Base-by-base conservation (phyloP, 257 asterid genomes). In the Leptodermis oblonga region DNA sequence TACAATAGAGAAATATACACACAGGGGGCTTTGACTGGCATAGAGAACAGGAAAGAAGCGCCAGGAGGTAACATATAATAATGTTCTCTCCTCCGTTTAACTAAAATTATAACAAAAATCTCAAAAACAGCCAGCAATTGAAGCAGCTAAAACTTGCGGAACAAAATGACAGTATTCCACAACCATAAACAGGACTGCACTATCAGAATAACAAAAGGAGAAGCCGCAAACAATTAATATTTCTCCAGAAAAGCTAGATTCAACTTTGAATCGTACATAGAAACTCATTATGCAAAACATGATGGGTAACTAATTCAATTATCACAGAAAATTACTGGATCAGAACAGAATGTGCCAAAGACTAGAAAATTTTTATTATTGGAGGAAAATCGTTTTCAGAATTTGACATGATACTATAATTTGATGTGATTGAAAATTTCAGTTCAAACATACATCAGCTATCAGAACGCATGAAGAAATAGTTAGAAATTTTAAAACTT, bases 391-490 rank as follows among this genome's bases (percentile, higher is more conserved):
- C 25, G 7, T 54, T 45, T 22, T 48, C 41, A n/a, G 3, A 30
- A 43, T 18, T 58, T 69, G 23, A 34, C 48, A 42, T 18, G 15
- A 8, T 43, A 37, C n/a, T n/a, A n/a, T n/a, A n/a, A n/a, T n/a
- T n/a, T n/a, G 51, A 34, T 0, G 31, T 62, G 51, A 62, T 39
- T 12, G 37, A 59, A 9, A 10, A 28, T 28, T 15, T 41, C 22
- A 72, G 74, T 14, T 65, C 20, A 65, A 28, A 41, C 48, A 30
- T 36, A 8, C 41, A 67, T 20, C 34, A 51, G 51, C 72, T 51
- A 17, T 25, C 54, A 42, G 7, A 22, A 34, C 39, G 4, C 36
- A n/a, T 4, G 17, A 30, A 7, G 23, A 33, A 20, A 45, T 41
- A n/a, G 69, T 5, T 33, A 53, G 14, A 64, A 46, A 72, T 53